Evolutionary conservation across 208 protist genomes (phyloP).

Genomic region (Porcisia deanei): DNA sequence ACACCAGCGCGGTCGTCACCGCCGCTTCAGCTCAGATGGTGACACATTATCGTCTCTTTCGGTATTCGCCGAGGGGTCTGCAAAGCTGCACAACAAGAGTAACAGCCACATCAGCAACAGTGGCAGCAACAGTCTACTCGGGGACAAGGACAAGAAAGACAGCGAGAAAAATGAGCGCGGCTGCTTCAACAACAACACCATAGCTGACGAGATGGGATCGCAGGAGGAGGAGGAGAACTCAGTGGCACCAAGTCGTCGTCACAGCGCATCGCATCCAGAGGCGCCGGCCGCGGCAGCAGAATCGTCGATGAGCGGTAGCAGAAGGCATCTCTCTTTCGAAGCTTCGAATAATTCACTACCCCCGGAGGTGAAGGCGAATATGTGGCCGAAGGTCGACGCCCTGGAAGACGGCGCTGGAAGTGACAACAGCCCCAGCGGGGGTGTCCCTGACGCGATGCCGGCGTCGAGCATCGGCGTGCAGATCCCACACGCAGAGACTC

Average conservation of each 20-base stretch:
- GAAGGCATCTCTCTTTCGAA: constrained; percentile 18
- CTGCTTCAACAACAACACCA: neutral
- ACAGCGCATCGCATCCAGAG: neutral
- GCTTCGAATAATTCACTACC: neutral
- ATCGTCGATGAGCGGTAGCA: neutral
- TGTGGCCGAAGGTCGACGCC: neutral
- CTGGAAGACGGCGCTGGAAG: neutral
- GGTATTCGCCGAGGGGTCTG: neutral
- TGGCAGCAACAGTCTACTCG: neutral
- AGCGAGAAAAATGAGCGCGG: neutral
- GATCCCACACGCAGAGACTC: neutral
- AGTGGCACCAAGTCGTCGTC: neutral
- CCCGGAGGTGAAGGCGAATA: neutral
- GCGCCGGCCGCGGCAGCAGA: neutral
- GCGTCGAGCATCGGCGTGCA: neutral
- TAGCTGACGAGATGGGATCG: neutral
- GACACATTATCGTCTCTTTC: neutral
- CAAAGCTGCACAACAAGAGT: neutral
- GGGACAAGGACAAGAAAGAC: neutral
- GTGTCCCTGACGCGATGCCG: neutral
- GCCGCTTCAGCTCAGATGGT: neutral
- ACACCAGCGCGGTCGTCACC: neutral
- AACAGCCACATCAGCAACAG: neutral
- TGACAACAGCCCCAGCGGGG: neutral
- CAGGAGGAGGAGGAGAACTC: neutral